Conservation (phyloP, 179 eudicot species). For the Vitellaria paradoxa region DNA sequence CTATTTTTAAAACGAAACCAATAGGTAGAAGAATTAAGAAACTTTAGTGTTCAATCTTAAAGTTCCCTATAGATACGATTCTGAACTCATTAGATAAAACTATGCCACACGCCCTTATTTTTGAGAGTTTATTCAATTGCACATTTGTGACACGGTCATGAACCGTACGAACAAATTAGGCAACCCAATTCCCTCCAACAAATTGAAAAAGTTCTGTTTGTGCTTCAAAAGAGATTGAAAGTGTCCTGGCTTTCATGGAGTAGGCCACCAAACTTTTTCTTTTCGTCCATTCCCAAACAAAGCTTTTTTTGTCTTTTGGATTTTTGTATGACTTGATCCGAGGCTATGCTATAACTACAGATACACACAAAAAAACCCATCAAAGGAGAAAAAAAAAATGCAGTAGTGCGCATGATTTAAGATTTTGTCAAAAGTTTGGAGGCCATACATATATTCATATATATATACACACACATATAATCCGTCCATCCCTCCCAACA, state of each 20-base stretch:
- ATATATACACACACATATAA: neutral
- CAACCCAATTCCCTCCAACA: conserved; percentile 15
- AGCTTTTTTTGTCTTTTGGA: conserved; percentile 24
- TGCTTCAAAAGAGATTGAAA: conserved; percentile 7
- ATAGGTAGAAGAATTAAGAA: too few relatives aligned
- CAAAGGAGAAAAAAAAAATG: too few relatives aligned
- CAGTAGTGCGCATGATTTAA: neutral
- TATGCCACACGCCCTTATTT: too few relatives aligned
- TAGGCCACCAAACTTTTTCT: conserved; percentile 19
- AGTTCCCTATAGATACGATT: too few relatives aligned
- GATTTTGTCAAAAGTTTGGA: neutral
- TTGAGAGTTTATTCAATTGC: too few relatives aligned
- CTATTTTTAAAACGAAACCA: too few relatives aligned
- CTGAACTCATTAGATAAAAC: too few relatives aligned
- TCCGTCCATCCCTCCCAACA: conserved; percentile 13
- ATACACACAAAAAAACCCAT: neutral
- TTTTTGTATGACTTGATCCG: conserved; percentile 32
- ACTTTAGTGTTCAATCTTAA: too few relatives aligned
- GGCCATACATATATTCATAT: conserved; percentile 14
- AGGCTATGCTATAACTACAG: conserved; percentile 14
- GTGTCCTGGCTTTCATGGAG: conserved; percentile 24
- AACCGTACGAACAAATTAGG: neutral
- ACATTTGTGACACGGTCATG: too few relatives aligned
- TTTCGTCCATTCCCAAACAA: conserved; percentile 2
- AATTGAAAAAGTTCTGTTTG: neutral